Conservation (phyloP, 75 land plant species). For the Isoetes taiwanensis region DNA sequence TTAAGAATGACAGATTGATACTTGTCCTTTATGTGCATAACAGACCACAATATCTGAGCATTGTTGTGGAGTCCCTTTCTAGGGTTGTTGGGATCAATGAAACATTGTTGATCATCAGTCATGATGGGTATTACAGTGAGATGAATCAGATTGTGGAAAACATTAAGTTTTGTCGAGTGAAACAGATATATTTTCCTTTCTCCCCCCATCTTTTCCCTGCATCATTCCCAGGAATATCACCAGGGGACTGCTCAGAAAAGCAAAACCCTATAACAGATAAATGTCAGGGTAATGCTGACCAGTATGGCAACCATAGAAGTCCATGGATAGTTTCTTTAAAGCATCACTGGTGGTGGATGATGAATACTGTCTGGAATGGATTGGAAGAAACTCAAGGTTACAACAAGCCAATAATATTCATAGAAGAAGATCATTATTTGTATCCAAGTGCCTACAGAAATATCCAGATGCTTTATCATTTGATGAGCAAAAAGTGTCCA, state of each 20-base stretch:
- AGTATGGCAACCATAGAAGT: slow-evolving; percentile 85
- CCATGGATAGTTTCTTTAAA: slow-evolving; percentile 88
- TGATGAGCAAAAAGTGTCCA: slow-evolving; percentile 61
- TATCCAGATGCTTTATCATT: slow-evolving; percentile 39
- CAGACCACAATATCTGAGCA: slow-evolving; percentile 67
- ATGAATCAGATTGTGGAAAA: slow-evolving; percentile 67
- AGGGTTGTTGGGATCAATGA: slow-evolving; percentile 70
- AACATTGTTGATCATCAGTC: slow-evolving; percentile 81
- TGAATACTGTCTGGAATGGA: slow-evolving; percentile 99
- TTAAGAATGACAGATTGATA: slow-evolving; percentile 41
- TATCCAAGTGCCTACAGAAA: slow-evolving; percentile 84
- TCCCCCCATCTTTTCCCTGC: slow-evolving; percentile 73
- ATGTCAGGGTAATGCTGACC: slow-evolving; percentile 74
- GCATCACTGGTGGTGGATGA: slow-evolving; percentile 99
- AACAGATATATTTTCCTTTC: slow-evolving; percentile 85
- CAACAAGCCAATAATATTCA: slow-evolving; percentile 65
- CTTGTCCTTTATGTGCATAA: slow-evolving; percentile 95
- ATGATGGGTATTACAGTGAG: slow-evolving; percentile 87
- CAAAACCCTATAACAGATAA: slow-evolving; percentile 27
- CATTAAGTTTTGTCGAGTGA: slow-evolving; percentile 85
- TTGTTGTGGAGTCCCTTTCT: slow-evolving; percentile 54
- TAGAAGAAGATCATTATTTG: slow-evolving; percentile 92
- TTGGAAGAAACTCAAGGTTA: slow-evolving; percentile 46
- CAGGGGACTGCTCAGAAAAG: slow-evolving; percentile 56
- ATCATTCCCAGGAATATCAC: slow-evolving; percentile 71